phyloP scores from a whole-genome alignment of 2,329 filamentous ascomycete genomes.

The Verticillium alfalfae region DNA sequence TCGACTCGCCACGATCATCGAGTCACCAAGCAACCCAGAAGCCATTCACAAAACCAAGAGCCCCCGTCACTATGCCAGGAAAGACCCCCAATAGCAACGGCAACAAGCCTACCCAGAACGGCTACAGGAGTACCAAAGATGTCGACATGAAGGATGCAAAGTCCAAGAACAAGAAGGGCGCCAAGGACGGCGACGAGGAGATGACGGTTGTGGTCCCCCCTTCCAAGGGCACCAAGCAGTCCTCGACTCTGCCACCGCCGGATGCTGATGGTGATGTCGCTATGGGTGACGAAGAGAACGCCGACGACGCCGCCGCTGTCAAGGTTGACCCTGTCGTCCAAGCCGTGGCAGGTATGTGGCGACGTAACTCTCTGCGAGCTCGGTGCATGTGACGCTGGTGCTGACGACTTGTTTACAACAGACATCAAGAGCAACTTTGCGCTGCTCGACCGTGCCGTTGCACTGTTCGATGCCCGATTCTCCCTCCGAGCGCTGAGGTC shows the following conservation, averaged over 20 bases:
- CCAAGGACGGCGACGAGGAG: conserved; percentile 67
- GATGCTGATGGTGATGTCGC: conserved; percentile 65
- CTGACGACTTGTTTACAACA: conserved; percentile 31
- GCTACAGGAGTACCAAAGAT: conserved; percentile 61
- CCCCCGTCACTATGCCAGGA: conserved; percentile 53
- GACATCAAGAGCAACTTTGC: conserved; percentile 95
- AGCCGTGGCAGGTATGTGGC: conserved; percentile 50
- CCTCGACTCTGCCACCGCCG: conserved; percentile 48
- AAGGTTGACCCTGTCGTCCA: conserved; percentile 58
- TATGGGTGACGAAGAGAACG: conserved; percentile 59
- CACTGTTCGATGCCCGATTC: conserved; percentile 91
- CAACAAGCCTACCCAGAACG: conserved; percentile 65
- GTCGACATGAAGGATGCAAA: conserved; percentile 69
- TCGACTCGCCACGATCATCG: not conserved
- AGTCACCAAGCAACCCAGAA: conserved; percentile 1
- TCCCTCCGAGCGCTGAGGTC: conserved; percentile 89
- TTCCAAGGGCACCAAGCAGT: conserved; percentile 57
- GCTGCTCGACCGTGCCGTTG: conserved; percentile 85
- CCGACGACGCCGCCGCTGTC: conserved; percentile 40
- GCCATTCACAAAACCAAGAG: conserved; percentile 1
- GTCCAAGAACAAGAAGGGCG: conserved; percentile 57
- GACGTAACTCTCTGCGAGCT: not conserved
- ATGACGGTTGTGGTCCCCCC: conserved; percentile 79
- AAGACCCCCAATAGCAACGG: conserved; percentile 70
- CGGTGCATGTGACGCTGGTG: not conserved